These are phyloP conservation scores for Leishmania aethiopica DNA, from an alignment of 208 protist genomes.

Conservation along the genomic window DNA sequence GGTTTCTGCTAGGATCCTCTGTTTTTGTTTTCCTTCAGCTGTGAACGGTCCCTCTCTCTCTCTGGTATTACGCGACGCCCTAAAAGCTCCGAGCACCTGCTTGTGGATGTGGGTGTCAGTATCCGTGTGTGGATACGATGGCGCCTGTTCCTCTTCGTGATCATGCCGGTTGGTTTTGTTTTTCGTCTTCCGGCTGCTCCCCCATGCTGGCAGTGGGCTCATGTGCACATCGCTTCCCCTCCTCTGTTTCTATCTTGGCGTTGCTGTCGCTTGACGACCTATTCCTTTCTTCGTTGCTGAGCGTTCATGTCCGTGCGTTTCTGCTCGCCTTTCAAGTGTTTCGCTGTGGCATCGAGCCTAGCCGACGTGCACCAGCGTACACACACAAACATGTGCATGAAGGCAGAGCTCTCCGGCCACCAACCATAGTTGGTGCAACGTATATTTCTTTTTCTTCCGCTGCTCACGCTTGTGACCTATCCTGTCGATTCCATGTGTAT, in stretches of 20 bases:
- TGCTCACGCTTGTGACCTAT: neutral
- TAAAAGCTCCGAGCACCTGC: neutral
- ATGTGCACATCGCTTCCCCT: neutral
- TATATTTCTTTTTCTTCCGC: neutral
- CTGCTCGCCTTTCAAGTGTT: neutral
- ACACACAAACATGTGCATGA: neutral
- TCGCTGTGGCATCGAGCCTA: neutral
- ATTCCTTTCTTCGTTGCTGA: neutral
- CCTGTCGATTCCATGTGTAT: neutral
- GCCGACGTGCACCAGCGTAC: neutral
- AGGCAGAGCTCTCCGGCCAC: neutral
- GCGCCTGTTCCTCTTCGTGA: neutral
- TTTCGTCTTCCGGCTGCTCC: neutral
- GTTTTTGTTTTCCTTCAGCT: no score
- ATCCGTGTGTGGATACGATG: neutral
- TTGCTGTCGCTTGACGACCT: no score
- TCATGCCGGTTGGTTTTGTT: neutral
- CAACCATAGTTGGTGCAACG: neutral
- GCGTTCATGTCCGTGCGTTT: neutral
- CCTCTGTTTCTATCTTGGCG: neutral
- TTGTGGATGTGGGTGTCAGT: neutral
- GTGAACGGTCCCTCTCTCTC: neutral
- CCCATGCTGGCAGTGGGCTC: neutral
- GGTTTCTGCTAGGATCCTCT: no score
- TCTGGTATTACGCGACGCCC: neutral